Base-by-base conservation (phyloP, 1,284 basidiomycete species). In the Blastosporella zonata region DNA sequence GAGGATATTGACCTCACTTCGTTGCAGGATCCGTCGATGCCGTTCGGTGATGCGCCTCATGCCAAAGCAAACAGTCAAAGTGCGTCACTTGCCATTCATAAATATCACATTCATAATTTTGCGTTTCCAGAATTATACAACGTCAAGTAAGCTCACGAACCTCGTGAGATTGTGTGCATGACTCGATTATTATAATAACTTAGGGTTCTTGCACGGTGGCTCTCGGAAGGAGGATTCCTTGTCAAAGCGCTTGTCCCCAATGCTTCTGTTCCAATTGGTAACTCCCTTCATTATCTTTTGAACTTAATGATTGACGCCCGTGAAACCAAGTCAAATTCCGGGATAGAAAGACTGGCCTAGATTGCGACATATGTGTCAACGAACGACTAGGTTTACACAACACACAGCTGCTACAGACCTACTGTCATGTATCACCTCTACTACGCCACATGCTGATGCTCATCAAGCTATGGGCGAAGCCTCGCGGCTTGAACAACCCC, bases 281-380 rank as follows among this genome's bases (percentile, higher is more conserved):
- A 28, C 62, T 25, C n/a, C 20, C 3, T 9, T 17, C n/a, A 18
- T 28, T 43, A 15, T 42, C 9, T 8, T 15, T 31, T 31, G 6
- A n/a, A n/a, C 17, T 18, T 15, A 23, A 22, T 34, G 27, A 17
- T 7, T 49, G 17, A 42, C 21, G 2, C 27, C 43, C 13, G 13
- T 28, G n/a, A 6, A 7, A 4, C 21, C 23, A 31, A 82, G 81
- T 82, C 15, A 81, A 77, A 58, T 76, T 78, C 50, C 58, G 47
- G 7, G 78, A 83, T 54, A 67, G 64, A 1, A n/a, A 21, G 0
- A 75, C 73, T 0, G 61, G 63, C 6, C 53, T 81, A 20, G 51
- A 68, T 0, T 75, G 78, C 52, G 82, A 84, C 52, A 65, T 84
- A 47, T 82, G 81, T 54, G 67, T 81, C 46, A 84, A 84, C 58